Evolutionary conservation across 2,329 filamentous ascomycete species (phyloP).

Genomic region (Neopestalotiopsis sp.): DNA sequence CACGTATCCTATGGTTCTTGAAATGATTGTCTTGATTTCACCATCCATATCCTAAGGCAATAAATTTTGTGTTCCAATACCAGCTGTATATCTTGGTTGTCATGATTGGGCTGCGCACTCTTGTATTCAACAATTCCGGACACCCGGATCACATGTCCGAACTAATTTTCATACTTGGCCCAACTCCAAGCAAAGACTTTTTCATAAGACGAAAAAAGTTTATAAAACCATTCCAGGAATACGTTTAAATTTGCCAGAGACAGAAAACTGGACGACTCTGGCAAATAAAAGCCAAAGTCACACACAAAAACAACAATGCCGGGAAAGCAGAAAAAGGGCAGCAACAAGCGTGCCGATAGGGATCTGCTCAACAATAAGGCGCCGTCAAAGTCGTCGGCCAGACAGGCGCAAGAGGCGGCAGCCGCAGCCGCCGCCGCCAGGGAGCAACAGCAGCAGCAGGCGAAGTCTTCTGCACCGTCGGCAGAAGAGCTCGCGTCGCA

Average conservation of each 20-base stretch:
- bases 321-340: constrained; percentile 3
- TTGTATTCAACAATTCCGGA: neutral
- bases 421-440: too few species aligned
- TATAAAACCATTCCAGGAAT: neutral
- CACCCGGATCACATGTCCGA: constrained; percentile 4
- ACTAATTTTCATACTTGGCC: neutral
- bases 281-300: neutral
- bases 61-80: too few species aligned
- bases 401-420: neutral
- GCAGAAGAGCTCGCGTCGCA: constrained; percentile 45
- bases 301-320: neutral
- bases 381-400: neutral
- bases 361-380: neutral
- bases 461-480: neutral
- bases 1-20: too few species aligned
- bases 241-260: neutral
- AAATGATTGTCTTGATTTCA: too few species aligned
- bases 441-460: neutral
- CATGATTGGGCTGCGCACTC: neutral
- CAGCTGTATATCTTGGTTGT: neutral
- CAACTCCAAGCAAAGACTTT: neutral
- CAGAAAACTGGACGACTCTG: neutral
- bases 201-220: neutral
- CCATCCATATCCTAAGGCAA: too few species aligned
- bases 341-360: constrained; percentile 9